Conservation (phyloP, 2,329 filamentous ascomycete species). For the Fonsecaea multimorphosa region DNA sequence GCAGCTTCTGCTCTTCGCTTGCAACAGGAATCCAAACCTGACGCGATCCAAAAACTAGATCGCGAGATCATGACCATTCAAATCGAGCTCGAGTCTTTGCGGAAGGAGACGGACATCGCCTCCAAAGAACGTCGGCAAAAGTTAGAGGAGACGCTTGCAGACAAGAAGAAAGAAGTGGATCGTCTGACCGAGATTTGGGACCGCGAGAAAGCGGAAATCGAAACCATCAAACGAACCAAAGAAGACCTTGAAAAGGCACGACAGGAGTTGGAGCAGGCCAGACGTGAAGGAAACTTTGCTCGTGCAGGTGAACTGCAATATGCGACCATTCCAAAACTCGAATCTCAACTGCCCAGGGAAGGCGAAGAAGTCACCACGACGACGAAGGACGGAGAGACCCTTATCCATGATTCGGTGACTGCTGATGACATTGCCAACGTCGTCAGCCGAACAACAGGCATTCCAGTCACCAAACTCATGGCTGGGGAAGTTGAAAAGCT, state of each 20-base stretch:
- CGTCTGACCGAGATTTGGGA: constrained; percentile 85
- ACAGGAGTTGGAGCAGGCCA: constrained; percentile 84
- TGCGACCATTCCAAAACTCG: constrained; percentile 79
- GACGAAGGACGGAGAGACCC: constrained; percentile 57
- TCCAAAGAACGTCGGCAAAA: constrained; percentile 88
- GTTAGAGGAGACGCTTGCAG: constrained; percentile 76
- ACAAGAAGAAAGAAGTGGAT: constrained; percentile 77
- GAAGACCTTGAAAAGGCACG: constrained; percentile 85
- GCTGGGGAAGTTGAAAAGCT: constrained; percentile 93
- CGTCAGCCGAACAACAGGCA: constrained; percentile 88
- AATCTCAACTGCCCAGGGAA: constrained; percentile 80
- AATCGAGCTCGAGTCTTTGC: constrained; percentile 91
- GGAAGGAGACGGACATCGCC: constrained; percentile 90
- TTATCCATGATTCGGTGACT: constrained; percentile 94
- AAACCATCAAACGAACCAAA: constrained; percentile 84
- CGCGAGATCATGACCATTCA: constrained; percentile 97
- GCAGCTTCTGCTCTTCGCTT: constrained; percentile 87
- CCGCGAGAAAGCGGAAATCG: constrained; percentile 83
- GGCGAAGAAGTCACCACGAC: constrained; percentile 51
- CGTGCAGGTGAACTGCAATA: constrained; percentile 91
- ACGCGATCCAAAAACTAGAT: constrained; percentile 89
- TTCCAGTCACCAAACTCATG: constrained; percentile 89
- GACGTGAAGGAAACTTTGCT: constrained; percentile 85
- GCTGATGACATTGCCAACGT: constrained; percentile 92
- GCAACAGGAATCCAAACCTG: constrained; percentile 96